Evolutionary conservation across 2,329 filamentous ascomycete genomes (phyloP).

Genomic region (Botrytis tulipae): DNA sequence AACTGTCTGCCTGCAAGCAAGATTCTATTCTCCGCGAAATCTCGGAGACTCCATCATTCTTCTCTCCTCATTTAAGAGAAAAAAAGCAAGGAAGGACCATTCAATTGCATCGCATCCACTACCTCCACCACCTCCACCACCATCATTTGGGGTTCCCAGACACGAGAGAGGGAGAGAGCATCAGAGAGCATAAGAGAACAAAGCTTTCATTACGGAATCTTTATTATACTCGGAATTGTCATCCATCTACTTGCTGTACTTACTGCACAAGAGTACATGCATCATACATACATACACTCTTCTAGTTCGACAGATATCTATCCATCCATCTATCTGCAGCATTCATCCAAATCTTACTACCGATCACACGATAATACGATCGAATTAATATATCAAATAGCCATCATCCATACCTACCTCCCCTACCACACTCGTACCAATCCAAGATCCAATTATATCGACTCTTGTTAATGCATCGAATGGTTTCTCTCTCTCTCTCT

Average conservation of each 20-base stretch:
- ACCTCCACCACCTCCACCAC: neutral
- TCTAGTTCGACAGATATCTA: neutral
- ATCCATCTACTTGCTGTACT: neutral
- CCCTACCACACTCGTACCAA: neutral
- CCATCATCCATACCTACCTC: neutral
- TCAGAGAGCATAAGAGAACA: neutral
- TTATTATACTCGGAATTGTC: neutral
- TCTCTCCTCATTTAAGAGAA: neutral
- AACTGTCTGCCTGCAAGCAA: neutral
- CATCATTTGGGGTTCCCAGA: slow-evolving; percentile 2
- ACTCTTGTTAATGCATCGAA: neutral
- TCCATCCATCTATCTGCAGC: neutral
- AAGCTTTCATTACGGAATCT: neutral
- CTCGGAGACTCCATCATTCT: neutral
- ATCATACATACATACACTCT: neutral
- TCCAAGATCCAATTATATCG: neutral
- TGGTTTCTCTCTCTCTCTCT: neutral
- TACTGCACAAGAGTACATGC: neutral
- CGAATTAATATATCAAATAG: neutral
- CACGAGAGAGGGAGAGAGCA: neutral
- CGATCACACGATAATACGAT: neutral
- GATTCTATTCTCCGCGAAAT: slow-evolving; percentile 7
- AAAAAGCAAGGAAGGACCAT: slow-evolving; percentile 3
- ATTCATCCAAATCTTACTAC: neutral
- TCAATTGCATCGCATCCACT: neutral